Base-by-base conservation (phyloP, 805 yeast genomes). In the Wickerhamiella hasegawae region DNA sequence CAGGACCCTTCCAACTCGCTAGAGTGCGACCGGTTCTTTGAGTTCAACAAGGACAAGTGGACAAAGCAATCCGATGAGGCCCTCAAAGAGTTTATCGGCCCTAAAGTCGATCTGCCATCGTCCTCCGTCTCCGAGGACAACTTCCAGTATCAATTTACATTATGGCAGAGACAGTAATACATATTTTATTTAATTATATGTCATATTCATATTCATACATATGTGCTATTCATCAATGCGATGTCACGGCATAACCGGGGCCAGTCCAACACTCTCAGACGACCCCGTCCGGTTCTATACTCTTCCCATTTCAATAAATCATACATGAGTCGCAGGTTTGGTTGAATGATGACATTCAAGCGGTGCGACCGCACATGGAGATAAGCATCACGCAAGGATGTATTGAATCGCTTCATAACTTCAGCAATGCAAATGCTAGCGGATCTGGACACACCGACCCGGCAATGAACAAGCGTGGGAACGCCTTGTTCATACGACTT, bases 381-480 rank as follows among this genome's bases (percentile, higher is more conserved):
- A 49, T 85, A 87, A 0, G 97, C 94, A 22, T 75, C 62, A 2
- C 90, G 74, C 20, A 87, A 58, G 29, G 72, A 69, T 36, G 82
- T 59, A 12, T 69, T 58, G 35, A 79, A 57, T 28, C 94, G 58
- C 45, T 71, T 69, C 94, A 87, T 85, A 26, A 82, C 87, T 51
- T 84, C 96, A 1, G 95, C 95, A 45, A 87, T 87, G 46, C 92
- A 87, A 9, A 87, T 92, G 0, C 96, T 82, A 0, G 96, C 97
- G 3, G 94, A 81, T 37, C 97, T 62, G 0, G 94, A 81, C 3
- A 87, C 97, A 0, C 97, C 97, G 32, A 83, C 96, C 50, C 93
- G 79, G 48, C 97, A 87, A 54, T 87, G 97, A 9, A 87, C 85
- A 40, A 87, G 61, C 2, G 76, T 71, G 31, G 68, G 48, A 5